phyloP scores from a whole-genome alignment of 441 rosid genomes.

The Euphorbia schlechtendalii region DNA sequence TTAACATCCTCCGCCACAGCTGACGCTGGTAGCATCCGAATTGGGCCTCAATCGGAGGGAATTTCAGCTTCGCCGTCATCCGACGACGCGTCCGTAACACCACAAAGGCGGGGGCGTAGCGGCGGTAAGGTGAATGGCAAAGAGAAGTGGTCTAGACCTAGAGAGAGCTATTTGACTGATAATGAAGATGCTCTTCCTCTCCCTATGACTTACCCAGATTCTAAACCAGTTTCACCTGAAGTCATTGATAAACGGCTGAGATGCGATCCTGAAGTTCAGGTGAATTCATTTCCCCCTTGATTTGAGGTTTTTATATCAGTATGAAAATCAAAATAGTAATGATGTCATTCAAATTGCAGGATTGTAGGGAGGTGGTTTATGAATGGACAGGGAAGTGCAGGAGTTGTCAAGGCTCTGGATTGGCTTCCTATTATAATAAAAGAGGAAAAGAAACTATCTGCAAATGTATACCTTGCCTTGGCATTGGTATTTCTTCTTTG shows the following conservation, averaged over 20 bases:
- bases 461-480: constrained; percentile 85
- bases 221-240: constrained; percentile 66
- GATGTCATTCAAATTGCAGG: constrained; percentile 30
- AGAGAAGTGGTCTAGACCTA: constrained; percentile 70
- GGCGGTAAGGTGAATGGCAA: constrained; percentile 45
- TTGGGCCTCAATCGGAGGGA: constrained; percentile 38
- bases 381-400: constrained; percentile 95
- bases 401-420: constrained; percentile 88
- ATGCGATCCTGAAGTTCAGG: constrained; percentile 53
- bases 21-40: constrained; percentile 38
- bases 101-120: constrained; percentile 23
- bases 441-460: constrained; percentile 74
- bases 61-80: constrained; percentile 9
- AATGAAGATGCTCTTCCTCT: constrained; percentile 78
- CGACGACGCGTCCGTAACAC: neutral
- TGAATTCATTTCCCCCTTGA: neutral
- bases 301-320: neutral
- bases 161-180: constrained; percentile 68
- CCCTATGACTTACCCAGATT: constrained; percentile 83
- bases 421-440: constrained; percentile 70
- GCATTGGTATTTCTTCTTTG: constrained; percentile 58
- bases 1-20: constrained; percentile 27
- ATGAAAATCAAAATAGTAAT: too few species aligned
- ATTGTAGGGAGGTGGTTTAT: constrained; percentile 74
- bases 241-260: constrained; percentile 64